Base-by-base conservation (phyloP, 495 filamentous ascomycete genomes). In the Evernia prunastri region DNA sequence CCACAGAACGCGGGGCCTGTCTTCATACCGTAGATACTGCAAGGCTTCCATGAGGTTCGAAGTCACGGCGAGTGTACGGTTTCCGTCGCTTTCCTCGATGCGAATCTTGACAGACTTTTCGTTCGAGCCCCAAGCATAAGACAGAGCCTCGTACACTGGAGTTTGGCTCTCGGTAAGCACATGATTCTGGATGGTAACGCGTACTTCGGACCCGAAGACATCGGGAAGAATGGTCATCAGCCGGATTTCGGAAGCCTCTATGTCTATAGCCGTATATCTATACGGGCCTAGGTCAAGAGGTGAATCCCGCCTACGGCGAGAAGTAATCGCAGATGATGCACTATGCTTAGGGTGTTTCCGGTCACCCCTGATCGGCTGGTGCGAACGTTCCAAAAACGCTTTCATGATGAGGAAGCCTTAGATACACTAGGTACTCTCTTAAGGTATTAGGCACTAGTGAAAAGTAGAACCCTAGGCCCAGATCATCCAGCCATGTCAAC, bases 1-100 rank as follows among this genome's bases (percentile, higher is more conserved):
- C 73, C 72, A 74, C 20, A 75, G 29, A 18, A 61, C 11, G 7
- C 59, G 63, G 17, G 12, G 20, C 31, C n/a, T 18, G 39, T 63
- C 35, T 11, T 15, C 0, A 12, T 35, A 36, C 25, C 63, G 18
- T n/a, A 59, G 63, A 37, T 62, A 29, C 20, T 31, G 63, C 58
- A 65, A 29, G 12, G 58, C 61, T 1, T 13, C 49, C n/a, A 23
- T 23, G 7, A 63, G 51, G 20, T 63, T 63, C 9, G 27, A 23
- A 9, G 47, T 56, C 0, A 57, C 61, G 1, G 36, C 37, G 8
- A 63, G 37, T 12, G 25, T 43, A 15, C 56, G 2, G 17, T 58
- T 12, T 12, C 1, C 31, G 4, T 7, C 23, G 10, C 15, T n/a
- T 37, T 11, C 37, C 31, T 59, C n/a, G 4, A 31, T 31, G 15